These are phyloP conservation scores for Vitis riparia DNA, from an alignment of 164 flowering plant species.

Conservation along the genomic window DNA sequence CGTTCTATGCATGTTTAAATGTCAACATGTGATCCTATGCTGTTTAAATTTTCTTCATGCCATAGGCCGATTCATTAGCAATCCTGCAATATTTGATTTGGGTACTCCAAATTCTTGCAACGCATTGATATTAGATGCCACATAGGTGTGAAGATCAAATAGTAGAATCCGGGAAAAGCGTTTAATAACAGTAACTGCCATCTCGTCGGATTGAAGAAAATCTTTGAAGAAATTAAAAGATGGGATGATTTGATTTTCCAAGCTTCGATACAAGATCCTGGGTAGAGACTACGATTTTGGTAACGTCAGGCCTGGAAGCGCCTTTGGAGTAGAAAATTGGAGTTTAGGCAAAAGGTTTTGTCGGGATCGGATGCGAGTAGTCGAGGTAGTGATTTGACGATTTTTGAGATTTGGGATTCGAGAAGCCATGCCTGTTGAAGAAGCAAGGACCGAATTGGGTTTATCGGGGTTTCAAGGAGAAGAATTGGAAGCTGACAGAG, in stretches of 20 bases:
- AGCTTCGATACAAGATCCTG: slow-evolving; percentile 13
- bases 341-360: slow-evolving; percentile 19
- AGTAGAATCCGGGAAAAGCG: not conserved
- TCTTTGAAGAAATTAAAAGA: slow-evolving; percentile 2
- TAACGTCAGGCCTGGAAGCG: slow-evolving; percentile 9
- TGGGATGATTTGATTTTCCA: slow-evolving; percentile 16
- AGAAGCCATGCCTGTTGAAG: slow-evolving; percentile 3
- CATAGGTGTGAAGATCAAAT: not conserved
- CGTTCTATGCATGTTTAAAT: too few relatives aligned
- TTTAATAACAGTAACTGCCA: not conserved
- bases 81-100: not conserved
- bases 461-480: too few relatives aligned
- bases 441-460: too few relatives aligned
- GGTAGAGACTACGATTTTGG: not conserved
- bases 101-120: slow-evolving; percentile 21
- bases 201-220: not conserved
- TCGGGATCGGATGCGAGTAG: slow-evolving; percentile 6
- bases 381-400: not conserved
- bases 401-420: slow-evolving; percentile 3
- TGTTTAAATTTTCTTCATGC: too few relatives aligned
- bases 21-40: too few relatives aligned
- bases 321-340: slow-evolving; percentile 14
- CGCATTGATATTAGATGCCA: slow-evolving; percentile 11
- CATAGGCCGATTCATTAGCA: not conserved
- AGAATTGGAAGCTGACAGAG: too few relatives aligned